A percentile compares a stretch with the other conserved stretches of the same genome.
phyloP scores from a whole-genome alignment of 805 yeast genomes.

The Cyberlindnera samutprakarnensis region DNA sequence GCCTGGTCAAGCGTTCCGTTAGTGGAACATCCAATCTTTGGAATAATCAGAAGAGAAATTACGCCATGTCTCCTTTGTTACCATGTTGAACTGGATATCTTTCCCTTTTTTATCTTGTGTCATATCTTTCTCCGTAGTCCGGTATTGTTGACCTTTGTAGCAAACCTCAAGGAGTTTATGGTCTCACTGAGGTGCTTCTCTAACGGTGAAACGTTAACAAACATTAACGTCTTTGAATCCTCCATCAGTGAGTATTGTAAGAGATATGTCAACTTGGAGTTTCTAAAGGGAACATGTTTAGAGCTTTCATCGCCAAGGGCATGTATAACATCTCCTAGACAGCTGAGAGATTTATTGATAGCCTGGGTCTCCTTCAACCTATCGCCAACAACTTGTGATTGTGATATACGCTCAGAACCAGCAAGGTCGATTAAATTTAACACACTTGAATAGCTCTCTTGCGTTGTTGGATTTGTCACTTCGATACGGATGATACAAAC shows the following conservation, averaged over 20 bases:
- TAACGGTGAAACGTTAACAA: slow-evolving; percentile 78
- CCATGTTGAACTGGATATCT: no score
- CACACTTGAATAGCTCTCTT: slow-evolving; percentile 45
- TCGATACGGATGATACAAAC: slow-evolving; percentile 58
- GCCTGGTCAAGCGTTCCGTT: no score
- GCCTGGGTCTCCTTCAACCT: slow-evolving; percentile 81
- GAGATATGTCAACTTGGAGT: slow-evolving; percentile 84
- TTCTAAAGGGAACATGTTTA: slow-evolving; percentile 85
- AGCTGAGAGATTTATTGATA: slow-evolving; percentile 80
- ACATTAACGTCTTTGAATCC: slow-evolving; percentile 84
- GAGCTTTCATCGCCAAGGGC: slow-evolving; percentile 46
- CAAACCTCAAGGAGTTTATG: slow-evolving; percentile 79
- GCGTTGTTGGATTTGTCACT: slow-evolving; percentile 46
- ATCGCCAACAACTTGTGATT: slow-evolving; percentile 73
- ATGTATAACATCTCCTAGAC: slow-evolving; percentile 83
- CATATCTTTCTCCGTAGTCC: slow-evolving; percentile 14
- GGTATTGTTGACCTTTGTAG: slow-evolving; percentile 70
- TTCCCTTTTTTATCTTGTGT: not conserved
- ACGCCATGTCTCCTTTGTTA: no score
- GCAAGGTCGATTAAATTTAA: slow-evolving; percentile 86
- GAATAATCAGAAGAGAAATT: no score
- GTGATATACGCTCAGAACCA: slow-evolving; percentile 80
- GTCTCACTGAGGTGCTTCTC: slow-evolving; percentile 63
- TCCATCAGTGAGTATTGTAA: slow-evolving; percentile 82
- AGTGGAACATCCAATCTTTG: no score